Evolutionary conservation across 495 filamentous ascomycete species (phyloP).

Genomic region (Neurospora sp.): DNA sequence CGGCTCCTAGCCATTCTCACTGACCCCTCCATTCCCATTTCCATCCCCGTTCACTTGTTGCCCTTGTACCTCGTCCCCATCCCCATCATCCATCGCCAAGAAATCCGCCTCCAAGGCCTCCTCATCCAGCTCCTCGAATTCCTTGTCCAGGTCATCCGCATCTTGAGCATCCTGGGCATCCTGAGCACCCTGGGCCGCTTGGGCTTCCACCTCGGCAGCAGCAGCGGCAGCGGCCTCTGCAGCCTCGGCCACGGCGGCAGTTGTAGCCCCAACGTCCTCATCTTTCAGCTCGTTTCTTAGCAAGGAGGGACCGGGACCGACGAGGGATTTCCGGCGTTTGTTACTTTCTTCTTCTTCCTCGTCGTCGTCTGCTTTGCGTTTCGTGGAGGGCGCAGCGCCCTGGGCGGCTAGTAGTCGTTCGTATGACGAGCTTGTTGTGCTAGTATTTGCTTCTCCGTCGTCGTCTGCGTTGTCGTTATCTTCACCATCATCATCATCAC

Average conservation of each 20-base stretch:
- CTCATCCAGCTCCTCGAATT: slow-evolving; percentile 40
- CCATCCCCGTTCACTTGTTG: neutral
- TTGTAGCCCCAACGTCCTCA: neutral
- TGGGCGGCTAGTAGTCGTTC: neutral
- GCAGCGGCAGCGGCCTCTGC: neutral
- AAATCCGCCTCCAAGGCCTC: slow-evolving; percentile 59
- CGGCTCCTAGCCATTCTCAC: slow-evolving; percentile 8
- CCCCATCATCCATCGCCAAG: slow-evolving; percentile 52
- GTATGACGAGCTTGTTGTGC: neutral
- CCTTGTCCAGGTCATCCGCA: slow-evolving; percentile 13
- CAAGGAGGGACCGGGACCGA: slow-evolving; percentile 36
- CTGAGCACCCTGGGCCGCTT: slow-evolving; percentile 18
- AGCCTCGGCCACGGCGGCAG: neutral
- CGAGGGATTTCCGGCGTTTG: slow-evolving; percentile 27
- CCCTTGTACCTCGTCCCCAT: slow-evolving; percentile 1
- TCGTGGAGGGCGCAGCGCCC: neutral
- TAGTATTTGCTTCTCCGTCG: slow-evolving; percentile 16
- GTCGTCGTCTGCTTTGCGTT: slow-evolving; percentile 20
- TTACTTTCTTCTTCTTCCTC: slow-evolving; percentile 16
- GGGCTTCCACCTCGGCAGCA: neutral
- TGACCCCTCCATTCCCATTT: neutral
- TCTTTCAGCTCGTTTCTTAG: slow-evolving; percentile 22
- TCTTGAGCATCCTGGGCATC: neutral
- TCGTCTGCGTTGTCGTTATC: slow-evolving; percentile 19
- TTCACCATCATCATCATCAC: slow-evolving; percentile 21